A percentile compares a stretch with the other conserved stretches of the same genome.
Conservation (phyloP, 306 rosid genomes). For the Carpinus fangiana region DNA sequence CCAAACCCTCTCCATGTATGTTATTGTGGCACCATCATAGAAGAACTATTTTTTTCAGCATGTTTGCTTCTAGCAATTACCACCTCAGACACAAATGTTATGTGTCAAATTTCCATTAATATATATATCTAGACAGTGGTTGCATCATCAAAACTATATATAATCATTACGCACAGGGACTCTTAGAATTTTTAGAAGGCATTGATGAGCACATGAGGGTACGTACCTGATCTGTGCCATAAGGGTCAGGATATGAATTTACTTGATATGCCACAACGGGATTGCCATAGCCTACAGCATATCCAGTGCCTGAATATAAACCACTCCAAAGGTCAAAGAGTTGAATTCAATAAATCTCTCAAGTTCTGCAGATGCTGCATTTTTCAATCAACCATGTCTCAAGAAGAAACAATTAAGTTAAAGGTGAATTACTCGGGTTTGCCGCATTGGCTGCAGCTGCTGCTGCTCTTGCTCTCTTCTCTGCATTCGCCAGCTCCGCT, state of each 20-base stretch:
- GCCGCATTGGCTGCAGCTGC: constrained; percentile 40
- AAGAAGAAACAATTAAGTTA: background rate
- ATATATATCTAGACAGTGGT: background rate
- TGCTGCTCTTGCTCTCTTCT: constrained; percentile 72
- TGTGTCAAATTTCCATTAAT: background rate
- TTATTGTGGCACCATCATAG: background rate
- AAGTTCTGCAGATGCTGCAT: constrained; percentile 7
- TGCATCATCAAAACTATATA: background rate
- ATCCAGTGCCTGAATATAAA: constrained; percentile 54
- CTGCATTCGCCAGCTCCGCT: constrained; percentile 79
- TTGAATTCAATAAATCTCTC: constrained; percentile 7
- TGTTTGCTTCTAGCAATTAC: background rate
- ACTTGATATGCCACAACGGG: constrained; percentile 56
- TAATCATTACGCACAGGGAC: background rate
- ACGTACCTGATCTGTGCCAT: constrained; percentile 58
- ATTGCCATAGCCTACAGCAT: constrained; percentile 48
- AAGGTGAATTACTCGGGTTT: constrained; percentile 56
- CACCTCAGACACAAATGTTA: background rate
- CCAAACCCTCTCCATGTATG: background rate
- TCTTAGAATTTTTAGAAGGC: background rate
- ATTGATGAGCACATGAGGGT: background rate
- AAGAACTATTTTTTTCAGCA: background rate
- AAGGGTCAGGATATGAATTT: constrained; percentile 48
- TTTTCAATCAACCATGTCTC: constrained; percentile 11
- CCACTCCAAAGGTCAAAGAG: constrained; percentile 14